Conservation (phyloP, 2,329 filamentous ascomycete genomes). For the Exserohilum rostratum region DNA sequence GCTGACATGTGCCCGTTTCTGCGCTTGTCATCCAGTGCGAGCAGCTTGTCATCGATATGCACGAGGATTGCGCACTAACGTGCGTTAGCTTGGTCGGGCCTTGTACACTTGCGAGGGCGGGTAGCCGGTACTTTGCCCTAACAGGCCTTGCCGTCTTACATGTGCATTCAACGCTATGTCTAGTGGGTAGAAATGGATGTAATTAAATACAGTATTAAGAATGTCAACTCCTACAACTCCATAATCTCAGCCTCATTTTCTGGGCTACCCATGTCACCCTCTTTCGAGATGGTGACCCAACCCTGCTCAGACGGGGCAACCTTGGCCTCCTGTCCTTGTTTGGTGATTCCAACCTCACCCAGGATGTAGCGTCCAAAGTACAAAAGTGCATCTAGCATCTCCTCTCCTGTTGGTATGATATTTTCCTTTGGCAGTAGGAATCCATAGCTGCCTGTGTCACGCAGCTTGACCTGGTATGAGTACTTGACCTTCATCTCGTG, state of each 20-base stretch:
- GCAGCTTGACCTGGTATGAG: conserved; percentile 91
- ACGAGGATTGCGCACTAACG: not conserved
- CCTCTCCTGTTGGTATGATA: conserved; percentile 87
- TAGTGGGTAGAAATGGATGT: not conserved
- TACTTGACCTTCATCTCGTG: conserved; percentile 81
- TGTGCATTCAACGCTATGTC: not conserved
- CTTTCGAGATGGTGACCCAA: not conserved
- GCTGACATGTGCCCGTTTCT: not conserved
- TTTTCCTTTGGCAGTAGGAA: conserved; percentile 86
- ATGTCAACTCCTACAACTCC: conserved; percentile 4
- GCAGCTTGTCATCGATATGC: not conserved
- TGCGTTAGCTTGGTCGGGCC: not conserved
- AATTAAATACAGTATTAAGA: not conserved
- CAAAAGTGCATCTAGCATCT: conserved; percentile 81
- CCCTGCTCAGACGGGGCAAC: not conserved
- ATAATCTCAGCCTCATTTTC: conserved; percentile 4
- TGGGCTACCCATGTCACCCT: not conserved
- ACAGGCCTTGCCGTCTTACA: not conserved
- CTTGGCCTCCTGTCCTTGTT: conserved; percentile 1
- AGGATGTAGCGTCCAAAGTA: conserved; percentile 83
- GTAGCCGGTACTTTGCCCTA: not conserved
- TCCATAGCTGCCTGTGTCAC: conserved; percentile 92
- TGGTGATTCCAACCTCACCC: conserved; percentile 47
- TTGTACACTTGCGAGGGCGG: not conserved
- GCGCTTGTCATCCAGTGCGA: not conserved